A percentile compares a stretch with the other conserved stretches of the same genome.
These are phyloP conservation scores for Termitomyces sp. DNA, from an alignment of 768 basidiomycete species.

Conservation along the genomic window DNA sequence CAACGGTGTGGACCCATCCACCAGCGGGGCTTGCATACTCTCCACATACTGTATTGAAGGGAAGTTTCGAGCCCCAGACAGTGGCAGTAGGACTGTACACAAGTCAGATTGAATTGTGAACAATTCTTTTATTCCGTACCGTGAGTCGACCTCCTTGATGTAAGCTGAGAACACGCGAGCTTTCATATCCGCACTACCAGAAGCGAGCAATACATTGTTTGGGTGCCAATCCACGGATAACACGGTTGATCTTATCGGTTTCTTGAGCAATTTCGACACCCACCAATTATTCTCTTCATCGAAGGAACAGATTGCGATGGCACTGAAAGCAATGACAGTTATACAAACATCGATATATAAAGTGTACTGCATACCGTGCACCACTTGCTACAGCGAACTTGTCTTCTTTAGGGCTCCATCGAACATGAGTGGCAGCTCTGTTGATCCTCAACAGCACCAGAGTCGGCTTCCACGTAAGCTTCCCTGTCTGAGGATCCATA, in stretches of 20 bases:
- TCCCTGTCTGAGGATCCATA: constrained; percentile 67
- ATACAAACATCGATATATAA: background rate
- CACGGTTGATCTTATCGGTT: constrained; percentile 94
- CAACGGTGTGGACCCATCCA: constrained; percentile 96
- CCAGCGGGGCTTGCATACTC: constrained; percentile 87
- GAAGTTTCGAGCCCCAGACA: constrained; percentile 97
- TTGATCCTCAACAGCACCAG: constrained; percentile 95
- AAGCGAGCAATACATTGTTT: constrained; percentile 95
- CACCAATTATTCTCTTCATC: constrained; percentile 99
- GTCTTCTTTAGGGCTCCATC: constrained; percentile 97
- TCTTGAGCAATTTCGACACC: constrained; percentile 96
- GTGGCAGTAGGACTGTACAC: constrained; percentile 70
- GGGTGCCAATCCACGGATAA: constrained; percentile 97
- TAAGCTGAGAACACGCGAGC: constrained; percentile 97
- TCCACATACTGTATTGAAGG: constrained; percentile 96
- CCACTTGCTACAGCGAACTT: constrained; percentile 99
- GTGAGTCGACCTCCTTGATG: constrained; percentile 96
- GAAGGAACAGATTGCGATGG: constrained; percentile 95
- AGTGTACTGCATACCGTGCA: constrained; percentile 58
- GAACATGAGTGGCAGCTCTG: constrained; percentile 89
- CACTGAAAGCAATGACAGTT: constrained; percentile 36
- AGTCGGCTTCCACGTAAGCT: constrained; percentile 86
- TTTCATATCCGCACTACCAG: constrained; percentile 97
- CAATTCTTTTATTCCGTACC: constrained; percentile 36
- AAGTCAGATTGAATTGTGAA: constrained; percentile 1